Conservation (phyloP, 2,329 filamentous ascomycete species). For the Leptographium flavum region DNA sequence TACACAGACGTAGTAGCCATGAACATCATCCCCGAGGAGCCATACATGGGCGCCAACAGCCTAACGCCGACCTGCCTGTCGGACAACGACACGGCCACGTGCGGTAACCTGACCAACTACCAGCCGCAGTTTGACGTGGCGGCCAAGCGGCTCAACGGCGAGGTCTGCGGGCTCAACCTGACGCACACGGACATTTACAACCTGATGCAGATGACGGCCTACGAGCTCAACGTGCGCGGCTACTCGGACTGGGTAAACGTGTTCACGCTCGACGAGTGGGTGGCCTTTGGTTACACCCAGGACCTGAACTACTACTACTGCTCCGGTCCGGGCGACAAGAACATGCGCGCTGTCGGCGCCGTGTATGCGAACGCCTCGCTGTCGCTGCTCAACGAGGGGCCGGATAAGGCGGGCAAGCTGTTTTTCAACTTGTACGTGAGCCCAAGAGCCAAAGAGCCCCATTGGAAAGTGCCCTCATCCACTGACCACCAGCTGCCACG, state of each 20-base stretch:
- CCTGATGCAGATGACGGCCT: slow-evolving; percentile 8
- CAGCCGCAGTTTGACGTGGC: slow-evolving; percentile 6
- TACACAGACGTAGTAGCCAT: slow-evolving; percentile 42
- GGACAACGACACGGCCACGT: slow-evolving; percentile 21
- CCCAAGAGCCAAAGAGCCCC: neutral
- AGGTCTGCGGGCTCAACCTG: slow-evolving; percentile 1
- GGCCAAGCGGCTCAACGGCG: slow-evolving; percentile 3
- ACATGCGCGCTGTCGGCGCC: slow-evolving; percentile 9
- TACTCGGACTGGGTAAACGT: slow-evolving; percentile 48
- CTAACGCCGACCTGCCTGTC: slow-evolving; percentile 43
- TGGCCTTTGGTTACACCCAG: slow-evolving; percentile 51
- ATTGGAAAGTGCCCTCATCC: neutral
- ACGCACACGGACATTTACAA: slow-evolving; percentile 8
- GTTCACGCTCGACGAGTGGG: slow-evolving; percentile 46
- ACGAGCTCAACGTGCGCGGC: slow-evolving; percentile 12
- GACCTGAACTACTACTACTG: slow-evolving; percentile 56
- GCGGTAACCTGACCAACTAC: slow-evolving; percentile 6
- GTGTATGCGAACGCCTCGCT: slow-evolving; percentile 9
- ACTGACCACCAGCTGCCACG: slow-evolving; percentile 2
- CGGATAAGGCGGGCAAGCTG: slow-evolving; percentile 2
- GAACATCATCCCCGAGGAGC: slow-evolving; percentile 21
- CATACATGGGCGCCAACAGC: slow-evolving; percentile 24
- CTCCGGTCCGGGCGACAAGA: slow-evolving; percentile 34
- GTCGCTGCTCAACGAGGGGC: slow-evolving; percentile 5
- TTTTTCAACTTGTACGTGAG: slow-evolving; percentile 9